phyloP scores from a whole-genome alignment of 768 basidiomycete species.

The Tricholomella constricta region DNA sequence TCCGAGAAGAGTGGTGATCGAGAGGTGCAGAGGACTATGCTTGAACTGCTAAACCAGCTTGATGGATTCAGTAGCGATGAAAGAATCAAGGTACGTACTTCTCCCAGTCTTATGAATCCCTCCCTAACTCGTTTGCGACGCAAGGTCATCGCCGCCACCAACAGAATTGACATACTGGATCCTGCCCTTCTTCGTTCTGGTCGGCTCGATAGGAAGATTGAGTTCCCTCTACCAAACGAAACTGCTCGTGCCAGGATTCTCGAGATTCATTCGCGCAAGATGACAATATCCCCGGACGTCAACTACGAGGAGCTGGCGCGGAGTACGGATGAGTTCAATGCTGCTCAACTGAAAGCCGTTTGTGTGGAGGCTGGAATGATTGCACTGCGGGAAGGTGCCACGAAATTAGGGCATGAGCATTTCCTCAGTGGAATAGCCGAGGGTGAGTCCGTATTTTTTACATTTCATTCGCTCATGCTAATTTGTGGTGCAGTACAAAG shows the following conservation, averaged over 20 bases:
- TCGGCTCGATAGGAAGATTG: conserved; percentile 96
- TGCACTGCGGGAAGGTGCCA: conserved; percentile 89
- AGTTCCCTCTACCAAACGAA: conserved; percentile 96
- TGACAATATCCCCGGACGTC: conserved; percentile 84
- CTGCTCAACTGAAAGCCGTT: conserved; percentile 94
- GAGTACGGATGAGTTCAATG: conserved; percentile 98
- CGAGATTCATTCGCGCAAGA: conserved; percentile 96
- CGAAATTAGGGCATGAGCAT: conserved; percentile 89
- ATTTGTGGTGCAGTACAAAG: conserved; percentile 74
- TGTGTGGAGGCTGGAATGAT: conserved; percentile 99
- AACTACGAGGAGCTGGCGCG: conserved; percentile 97
- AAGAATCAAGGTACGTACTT: conserved; percentile 80
- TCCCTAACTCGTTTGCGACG: conserved; percentile 9
- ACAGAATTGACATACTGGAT: conserved; percentile 97
- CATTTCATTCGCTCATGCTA: conserved; percentile 3
- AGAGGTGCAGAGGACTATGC: conserved; percentile 99
- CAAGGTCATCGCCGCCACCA: conserved; percentile 97
- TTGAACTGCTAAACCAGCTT: conserved; percentile 96
- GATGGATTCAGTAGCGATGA: conserved; percentile 98
- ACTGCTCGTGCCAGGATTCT: conserved; percentile 95
- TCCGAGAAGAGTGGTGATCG: conserved; percentile 98
- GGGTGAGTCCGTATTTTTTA: conserved; percentile 46
- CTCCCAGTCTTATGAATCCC: conserved; percentile 3
- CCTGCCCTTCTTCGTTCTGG: conserved; percentile 98
- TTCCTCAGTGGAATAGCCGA: conserved; percentile 92